Base-by-base conservation (phyloP, 345 rosid genomes). In the Carallia brachiata region DNA sequence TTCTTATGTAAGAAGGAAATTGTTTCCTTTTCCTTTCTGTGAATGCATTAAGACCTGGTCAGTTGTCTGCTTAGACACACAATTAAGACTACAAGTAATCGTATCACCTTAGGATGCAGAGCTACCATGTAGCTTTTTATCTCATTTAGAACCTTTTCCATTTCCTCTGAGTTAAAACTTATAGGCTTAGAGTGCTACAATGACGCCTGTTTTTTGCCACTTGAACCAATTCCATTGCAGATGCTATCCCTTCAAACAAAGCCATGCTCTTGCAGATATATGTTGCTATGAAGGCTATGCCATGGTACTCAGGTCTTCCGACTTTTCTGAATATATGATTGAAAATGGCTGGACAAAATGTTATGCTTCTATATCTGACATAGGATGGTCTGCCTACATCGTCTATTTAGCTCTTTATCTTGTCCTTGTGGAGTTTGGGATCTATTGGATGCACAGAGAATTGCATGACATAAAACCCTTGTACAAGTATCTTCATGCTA, bases 251-350 rank as follows among this genome's bases (percentile, higher is more conserved):
- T 66, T 74, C 98, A 54, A 90, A 59, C 55, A 89, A 82, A 72
- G 92, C 98, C 36, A 95, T 95, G 94, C 80, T 84, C 63, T 72
- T 90, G 80, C 99, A 95, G 77, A 92, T 95, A 50, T 88, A 69
- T 80, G 98, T 95, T 69, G 88, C 97, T 5, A 89, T 92, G 99
- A 90, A 95, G 80, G 89, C 99, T 28, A 89, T 89, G 97, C 98
- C 97, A 12, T 90, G 89, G 87, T 95, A 90, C 84, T 73, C 78
- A 78, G 85, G 78, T 72, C 94, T 95, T 71, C 99, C 99, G 63
- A 81, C 97, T 16, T 57, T 69, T 90, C 97, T 1, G 99, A 95
- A 73, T 69, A 75, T 82, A 84, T 95, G 97, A 69, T 90, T 39
- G 99, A 95, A 81, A 79, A 66, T 76, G 99, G 99, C 56, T 95